phyloP scores from a whole-genome alignment of 2,329 filamentous ascomycete genomes.

The Fusarium setosum region DNA sequence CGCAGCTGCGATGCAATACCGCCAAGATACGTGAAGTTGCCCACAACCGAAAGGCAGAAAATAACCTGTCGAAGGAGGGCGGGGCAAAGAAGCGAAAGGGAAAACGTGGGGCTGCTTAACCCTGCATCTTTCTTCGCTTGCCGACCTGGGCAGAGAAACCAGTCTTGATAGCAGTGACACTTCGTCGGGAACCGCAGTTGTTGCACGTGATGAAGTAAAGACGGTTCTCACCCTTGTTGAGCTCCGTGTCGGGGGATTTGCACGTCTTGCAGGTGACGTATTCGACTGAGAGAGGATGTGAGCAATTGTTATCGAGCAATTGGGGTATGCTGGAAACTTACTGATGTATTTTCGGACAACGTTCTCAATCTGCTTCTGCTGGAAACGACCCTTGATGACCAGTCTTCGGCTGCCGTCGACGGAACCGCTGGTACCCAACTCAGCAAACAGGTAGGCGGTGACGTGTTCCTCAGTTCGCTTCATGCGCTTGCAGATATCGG shows the following conservation, averaged over 20 bases:
- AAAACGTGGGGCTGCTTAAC: conserved; percentile 61
- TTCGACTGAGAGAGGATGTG: conserved; percentile 71
- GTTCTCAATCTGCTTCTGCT: conserved; percentile 99
- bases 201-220: conserved; percentile 98
- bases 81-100: conserved; percentile 15
- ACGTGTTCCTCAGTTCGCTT: conserved; percentile 99
- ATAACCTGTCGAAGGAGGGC: conserved; percentile 5
- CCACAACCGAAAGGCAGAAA: conserved; percentile 17
- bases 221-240: conserved; percentile 99
- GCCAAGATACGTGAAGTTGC: conserved; percentile 15
- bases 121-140: conserved; percentile 96
- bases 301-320: conserved; percentile 32
- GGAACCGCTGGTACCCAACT: conserved; percentile 96
- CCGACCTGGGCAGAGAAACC: conserved; percentile 99
- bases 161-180: conserved; percentile 98
- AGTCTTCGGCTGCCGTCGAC: conserved; percentile 92
- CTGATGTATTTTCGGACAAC: conserved; percentile 95
- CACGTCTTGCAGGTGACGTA: conserved; percentile 99
- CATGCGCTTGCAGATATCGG: conserved; percentile 99
- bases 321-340: conserved; percentile 57
- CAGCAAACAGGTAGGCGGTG: conserved; percentile 95
- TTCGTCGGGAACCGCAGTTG: conserved; percentile 83
- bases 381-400: conserved; percentile 99
- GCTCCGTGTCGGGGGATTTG: conserved; percentile 91
- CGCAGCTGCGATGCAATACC: conserved; percentile 18